Evolutionary conservation across 768 basidiomycete species (phyloP), one percentile per base, ranked within the genome.

Genomic region (Amanita jacksonii): DNA sequence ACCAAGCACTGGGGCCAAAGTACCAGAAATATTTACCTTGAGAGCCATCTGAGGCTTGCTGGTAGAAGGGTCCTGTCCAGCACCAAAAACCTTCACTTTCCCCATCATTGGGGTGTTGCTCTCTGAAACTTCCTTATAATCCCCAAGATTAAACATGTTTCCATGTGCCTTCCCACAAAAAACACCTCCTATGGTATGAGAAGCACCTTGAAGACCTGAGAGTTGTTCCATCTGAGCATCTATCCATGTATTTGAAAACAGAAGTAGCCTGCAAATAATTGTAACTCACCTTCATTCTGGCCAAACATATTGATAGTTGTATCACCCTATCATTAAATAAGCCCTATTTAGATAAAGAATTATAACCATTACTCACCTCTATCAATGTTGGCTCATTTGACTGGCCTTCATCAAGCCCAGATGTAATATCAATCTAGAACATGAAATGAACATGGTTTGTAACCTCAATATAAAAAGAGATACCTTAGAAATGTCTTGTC

Each of bases 71-170:
- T 20, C 24, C 6, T 32, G 34, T 18, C 40, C 15, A 10, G 18
- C 23, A 33, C 13, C 19, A 38, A 5, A 47, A 4, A 33, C 31
- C 23, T 16, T n/a, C 12, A 41, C 12, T n/a, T 25, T 40, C 25
- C 23, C 27, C 24, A 20, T 16, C 16, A 20, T 22, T 13, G 8
- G 15, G 22, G 20, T 15, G 33, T 36, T 41, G 15, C 33, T 24
- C 9, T 35, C 38, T 2, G 1, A 12, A 1, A n/a, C 9, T 22
- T 38, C 22, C 18, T 20, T 13, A 22, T 19, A 19, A 46, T 53
- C 52, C 39, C 44, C 52, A 44, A 46, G 42, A 27, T 53, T 53
- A 16, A 32, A 47, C 28, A 37, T 34, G 51, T 53, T 53, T n/a
- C 52, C 52, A 6, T 40, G 24, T 23, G 52, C 50, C 9, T 38